Evolutionary conservation across 129 eudicot species (phyloP).

Genomic region (Artemisia annua): DNA sequence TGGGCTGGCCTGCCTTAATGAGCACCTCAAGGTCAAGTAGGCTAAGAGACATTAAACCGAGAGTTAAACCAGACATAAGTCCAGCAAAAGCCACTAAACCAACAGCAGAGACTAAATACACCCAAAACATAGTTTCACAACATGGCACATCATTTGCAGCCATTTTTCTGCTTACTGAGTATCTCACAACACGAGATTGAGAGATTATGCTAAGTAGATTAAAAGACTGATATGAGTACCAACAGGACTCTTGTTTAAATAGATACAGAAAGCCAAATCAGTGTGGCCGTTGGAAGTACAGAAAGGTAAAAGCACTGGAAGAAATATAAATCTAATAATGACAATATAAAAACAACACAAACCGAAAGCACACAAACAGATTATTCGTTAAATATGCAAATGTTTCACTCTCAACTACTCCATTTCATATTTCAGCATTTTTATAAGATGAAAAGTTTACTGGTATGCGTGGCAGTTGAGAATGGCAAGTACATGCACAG

Average conservation of each 20-base stretch:
- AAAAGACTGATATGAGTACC: neutral
- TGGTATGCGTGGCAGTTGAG: conserved; percentile 34
- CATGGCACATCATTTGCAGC: conserved; percentile 88
- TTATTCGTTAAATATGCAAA: neutral
- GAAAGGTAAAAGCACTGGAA: conserved; percentile 17
- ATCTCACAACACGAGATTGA: neutral
- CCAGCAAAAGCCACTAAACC: conserved; percentile 72
- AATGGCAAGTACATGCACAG: conserved; percentile 14
- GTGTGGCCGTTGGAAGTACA: conserved; percentile 14
- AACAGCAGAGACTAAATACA: conserved; percentile 50
- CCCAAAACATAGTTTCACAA: conserved; percentile 86
- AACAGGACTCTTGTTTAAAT: conserved; percentile 24
- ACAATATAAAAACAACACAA: conserved; percentile 10
- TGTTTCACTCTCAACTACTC: conserved; percentile 28
- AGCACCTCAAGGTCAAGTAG: conserved; percentile 84
- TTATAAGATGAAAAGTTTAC: conserved; percentile 15
- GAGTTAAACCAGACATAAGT: conserved; percentile 77
- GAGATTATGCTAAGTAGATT: neutral
- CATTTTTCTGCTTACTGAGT: conserved; percentile 38
- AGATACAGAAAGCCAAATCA: conserved; percentile 11
- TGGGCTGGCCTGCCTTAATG: conserved; percentile 66
- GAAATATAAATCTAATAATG: neutral
- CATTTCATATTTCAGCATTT: conserved; percentile 21
- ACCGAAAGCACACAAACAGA: neutral
- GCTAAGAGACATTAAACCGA: conserved; percentile 83